phyloP scores from a whole-genome alignment of 768 basidiomycete species.

The Naematelia aurantialba region DNA sequence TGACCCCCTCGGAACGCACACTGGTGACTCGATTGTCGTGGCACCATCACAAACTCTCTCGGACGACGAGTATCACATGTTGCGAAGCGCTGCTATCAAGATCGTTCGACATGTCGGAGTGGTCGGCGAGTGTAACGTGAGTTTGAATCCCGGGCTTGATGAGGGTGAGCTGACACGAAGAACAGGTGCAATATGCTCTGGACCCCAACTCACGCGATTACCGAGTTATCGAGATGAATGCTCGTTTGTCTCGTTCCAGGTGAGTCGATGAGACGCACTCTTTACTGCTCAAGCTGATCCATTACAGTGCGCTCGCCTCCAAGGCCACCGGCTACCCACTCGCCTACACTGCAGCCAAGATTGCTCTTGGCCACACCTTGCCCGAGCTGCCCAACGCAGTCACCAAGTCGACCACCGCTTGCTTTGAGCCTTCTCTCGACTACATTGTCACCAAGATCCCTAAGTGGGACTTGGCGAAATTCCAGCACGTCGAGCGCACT shows the following conservation, averaged over 20 bases:
- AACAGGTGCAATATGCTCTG: slow-evolving; percentile 90
- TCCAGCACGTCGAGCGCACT: slow-evolving; percentile 87
- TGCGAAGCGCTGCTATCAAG: slow-evolving; percentile 95
- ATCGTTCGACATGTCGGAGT: slow-evolving; percentile 64
- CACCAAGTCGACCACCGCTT: slow-evolving; percentile 97
- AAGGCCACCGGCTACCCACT: slow-evolving; percentile 99
- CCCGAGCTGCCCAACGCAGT: slow-evolving; percentile 98
- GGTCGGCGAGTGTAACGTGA: slow-evolving; percentile 51
- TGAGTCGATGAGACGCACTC: slow-evolving; percentile 34
- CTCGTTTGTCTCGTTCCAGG: slow-evolving; percentile 74
- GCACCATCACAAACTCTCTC: slow-evolving; percentile 97
- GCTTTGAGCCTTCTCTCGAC: slow-evolving; percentile 97
- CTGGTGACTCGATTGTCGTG: slow-evolving; percentile 98
- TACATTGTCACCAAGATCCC: slow-evolving; percentile 99
- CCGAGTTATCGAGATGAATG: slow-evolving; percentile 97
- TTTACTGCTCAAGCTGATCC: neutral
- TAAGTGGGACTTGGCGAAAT: slow-evolving; percentile 99
- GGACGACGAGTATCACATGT: slow-evolving; percentile 98
- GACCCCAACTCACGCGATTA: slow-evolving; percentile 90
- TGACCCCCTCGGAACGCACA: slow-evolving; percentile 97
- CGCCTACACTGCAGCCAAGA: slow-evolving; percentile 98
- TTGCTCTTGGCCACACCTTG: slow-evolving; percentile 93
- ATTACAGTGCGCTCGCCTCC: slow-evolving; percentile 78
- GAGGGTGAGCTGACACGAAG: neutral
- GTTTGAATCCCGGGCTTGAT: neutral